Base-by-base conservation (phyloP, 1,284 basidiomycete genomes). In the Ganoderma multipileum region DNA sequence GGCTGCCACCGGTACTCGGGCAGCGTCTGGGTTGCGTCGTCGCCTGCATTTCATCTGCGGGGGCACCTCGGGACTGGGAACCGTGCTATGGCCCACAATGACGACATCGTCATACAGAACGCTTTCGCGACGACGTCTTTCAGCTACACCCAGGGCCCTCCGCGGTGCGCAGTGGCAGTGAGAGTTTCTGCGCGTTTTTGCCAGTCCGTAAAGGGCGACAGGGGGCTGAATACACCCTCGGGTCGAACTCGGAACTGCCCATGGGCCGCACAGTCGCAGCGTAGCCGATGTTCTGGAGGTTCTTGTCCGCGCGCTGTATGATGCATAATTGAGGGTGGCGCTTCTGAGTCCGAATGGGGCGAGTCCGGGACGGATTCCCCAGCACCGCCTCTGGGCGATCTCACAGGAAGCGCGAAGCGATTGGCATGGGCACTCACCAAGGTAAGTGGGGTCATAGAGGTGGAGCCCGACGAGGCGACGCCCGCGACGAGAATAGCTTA, bases 281-380 rank as follows among this genome's bases (percentile, higher is more conserved):
- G 47, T n/a, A 23, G 47, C 47, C 23, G 47, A 23, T 50, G 23
- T 50, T 50, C 47, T 50, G 47, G 47, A 50, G 23, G 47, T 23
- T 47, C 42, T 39, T 42, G 41, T 42, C 41, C 16, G 41, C 16
- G 38, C 38, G 6, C 41, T 42, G 47, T 26, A 50, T 26, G 23
- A 50, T 50, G 47, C 8, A 50, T 26, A 50, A 50, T 50, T 26
- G 47, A 14, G 23, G 9, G 47, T 26, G 47, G 47, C 47, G 33
- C 33, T 38, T 58, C 30, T 38, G 33, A n/a, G 33, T 36, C 55
- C 55, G 52, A 55, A 30, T 20, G 52, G 11, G 28, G 33, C 52
- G 52, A 55, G 55, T 58, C 55, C 55, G 55, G 55, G 18, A 38
- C 55, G 55, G 55, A 38, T 20, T 58, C 33, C 33, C 55, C 47